Evolutionary conservation across 305 asterid species (phyloP).

Genomic region (Solanum hybrid): DNA sequence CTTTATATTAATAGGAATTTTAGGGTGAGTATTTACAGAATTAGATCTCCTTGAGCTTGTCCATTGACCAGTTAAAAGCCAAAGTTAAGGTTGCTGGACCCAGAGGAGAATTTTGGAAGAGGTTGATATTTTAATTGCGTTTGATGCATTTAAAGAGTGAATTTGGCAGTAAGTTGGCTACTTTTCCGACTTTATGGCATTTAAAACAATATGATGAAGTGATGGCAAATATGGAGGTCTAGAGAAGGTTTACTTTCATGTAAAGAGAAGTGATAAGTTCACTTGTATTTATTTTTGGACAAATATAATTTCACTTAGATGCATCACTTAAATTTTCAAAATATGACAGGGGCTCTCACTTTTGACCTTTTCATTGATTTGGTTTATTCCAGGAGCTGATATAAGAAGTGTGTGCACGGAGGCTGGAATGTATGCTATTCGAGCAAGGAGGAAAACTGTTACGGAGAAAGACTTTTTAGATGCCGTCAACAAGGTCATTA

Average conservation of each 20-base stretch:
- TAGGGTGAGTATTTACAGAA: not conserved
- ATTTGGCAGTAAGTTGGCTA: not conserved
- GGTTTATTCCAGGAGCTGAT: conserved; percentile 57
- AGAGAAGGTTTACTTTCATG: not conserved
- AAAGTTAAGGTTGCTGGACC: not conserved
- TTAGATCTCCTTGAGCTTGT: not conserved
- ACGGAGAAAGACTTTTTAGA: conserved; percentile 94
- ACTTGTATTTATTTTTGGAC: not conserved
- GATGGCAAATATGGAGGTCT: not conserved
- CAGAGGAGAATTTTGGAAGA: not conserved
- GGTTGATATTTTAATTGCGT: not conserved
- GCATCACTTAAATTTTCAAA: not conserved
- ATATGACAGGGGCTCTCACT: not conserved
- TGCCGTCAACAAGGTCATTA: conserved; percentile 94
- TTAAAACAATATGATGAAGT: not conserved
- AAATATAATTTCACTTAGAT: not conserved
- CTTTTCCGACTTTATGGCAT: not conserved
- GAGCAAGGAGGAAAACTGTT: conserved; percentile 93
- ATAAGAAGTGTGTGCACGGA: conserved; percentile 94
- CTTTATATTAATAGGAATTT: not conserved
- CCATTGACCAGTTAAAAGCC: not conserved
- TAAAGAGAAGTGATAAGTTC: not conserved
- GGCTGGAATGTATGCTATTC: conserved; percentile 92
- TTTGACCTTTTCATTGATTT: not conserved
- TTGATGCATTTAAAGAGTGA: not conserved